phyloP scores from a whole-genome alignment of 2,329 filamentous ascomycete species.

The Xylaria sp. region DNA sequence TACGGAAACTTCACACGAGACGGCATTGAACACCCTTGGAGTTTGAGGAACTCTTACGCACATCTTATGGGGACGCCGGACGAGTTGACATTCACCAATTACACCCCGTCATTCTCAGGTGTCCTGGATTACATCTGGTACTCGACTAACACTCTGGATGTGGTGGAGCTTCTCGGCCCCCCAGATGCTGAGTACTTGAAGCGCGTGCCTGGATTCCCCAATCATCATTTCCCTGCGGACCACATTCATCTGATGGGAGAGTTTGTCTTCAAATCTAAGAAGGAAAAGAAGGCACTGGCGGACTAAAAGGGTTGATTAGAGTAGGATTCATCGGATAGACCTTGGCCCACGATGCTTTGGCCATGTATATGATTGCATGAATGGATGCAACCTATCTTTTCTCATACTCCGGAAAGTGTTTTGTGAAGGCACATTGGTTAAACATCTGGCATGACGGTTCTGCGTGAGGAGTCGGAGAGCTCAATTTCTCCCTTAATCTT shows the following conservation, averaged over 20 bases:
- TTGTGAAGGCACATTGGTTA: slow-evolving; percentile 38
- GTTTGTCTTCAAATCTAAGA: slow-evolving; percentile 86
- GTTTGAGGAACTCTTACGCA: slow-evolving; percentile 86
- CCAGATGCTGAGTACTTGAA: slow-evolving; percentile 86
- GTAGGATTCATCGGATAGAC: slow-evolving; percentile 24
- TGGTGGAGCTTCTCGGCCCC: slow-evolving; percentile 82
- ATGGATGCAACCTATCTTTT: slow-evolving; percentile 35
- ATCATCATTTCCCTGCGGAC: slow-evolving; percentile 93
- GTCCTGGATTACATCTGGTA: slow-evolving; percentile 99
- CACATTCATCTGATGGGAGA: slow-evolving; percentile 89
- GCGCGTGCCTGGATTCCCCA: slow-evolving; percentile 87
- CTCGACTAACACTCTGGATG: slow-evolving; percentile 85
- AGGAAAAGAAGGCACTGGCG: slow-evolving; percentile 70
- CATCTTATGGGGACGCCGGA: slow-evolving; percentile 81
- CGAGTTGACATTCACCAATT: slow-evolving; percentile 93
- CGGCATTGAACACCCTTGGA: slow-evolving; percentile 94
- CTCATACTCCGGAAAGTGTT: slow-evolving; percentile 38
- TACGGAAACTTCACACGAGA: slow-evolving; percentile 94
- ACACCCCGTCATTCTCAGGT: slow-evolving; percentile 89
- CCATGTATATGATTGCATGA: slow-evolving; percentile 37
- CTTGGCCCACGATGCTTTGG: slow-evolving; percentile 20
- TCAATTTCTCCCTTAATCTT: slow-evolving; percentile 30
- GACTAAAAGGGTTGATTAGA: slow-evolving; percentile 35
- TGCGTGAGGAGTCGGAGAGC: slow-evolving; percentile 32
- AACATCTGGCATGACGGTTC: slow-evolving; percentile 37